Evolutionary conservation across 768 basidiomycete species (phyloP).

Genomic region (Auricularia heimuer): DNA sequence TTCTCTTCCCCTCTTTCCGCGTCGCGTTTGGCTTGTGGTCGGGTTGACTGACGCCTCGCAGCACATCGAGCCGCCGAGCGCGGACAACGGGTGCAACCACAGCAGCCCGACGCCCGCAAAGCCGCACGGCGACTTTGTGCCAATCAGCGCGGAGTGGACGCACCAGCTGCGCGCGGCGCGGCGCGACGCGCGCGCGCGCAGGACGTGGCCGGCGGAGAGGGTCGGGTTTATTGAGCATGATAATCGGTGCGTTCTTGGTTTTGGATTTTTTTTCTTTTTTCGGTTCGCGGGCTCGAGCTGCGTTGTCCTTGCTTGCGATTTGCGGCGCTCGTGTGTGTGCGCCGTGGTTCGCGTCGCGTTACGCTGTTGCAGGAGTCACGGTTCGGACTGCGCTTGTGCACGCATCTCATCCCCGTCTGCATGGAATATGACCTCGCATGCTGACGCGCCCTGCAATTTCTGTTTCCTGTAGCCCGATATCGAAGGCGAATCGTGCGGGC

Average conservation of each 20-base stretch:
- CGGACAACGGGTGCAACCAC: conserved; percentile 56
- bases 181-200: conserved; percentile 27
- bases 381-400: too few relatives aligned
- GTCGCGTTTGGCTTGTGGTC: too few relatives aligned
- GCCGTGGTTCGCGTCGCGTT: too few relatives aligned
- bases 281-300: too few relatives aligned
- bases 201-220: conserved; percentile 45
- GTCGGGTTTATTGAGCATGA: conserved; percentile 77
- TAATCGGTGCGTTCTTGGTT: conserved; percentile 36
- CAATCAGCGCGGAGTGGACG: conserved; percentile 41
- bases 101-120: conserved; percentile 46
- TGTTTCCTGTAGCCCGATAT: conserved; percentile 44
- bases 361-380: too few relatives aligned
- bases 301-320: too few relatives aligned
- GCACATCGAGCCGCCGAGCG: conserved; percentile 49
- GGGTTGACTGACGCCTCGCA: conserved; percentile 18
- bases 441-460: not conserved
- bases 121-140: conserved; percentile 58
- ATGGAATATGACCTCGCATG: too few relatives aligned
- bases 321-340: too few relatives aligned
- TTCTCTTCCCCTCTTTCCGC: not conserved
- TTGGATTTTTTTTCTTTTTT: not conserved
- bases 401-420: too few relatives aligned
- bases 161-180: conserved; percentile 52
- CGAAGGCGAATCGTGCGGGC: conserved; percentile 93